phyloP scores from a whole-genome alignment of 257 asterid species.

The Lycium ferocissimum region DNA sequence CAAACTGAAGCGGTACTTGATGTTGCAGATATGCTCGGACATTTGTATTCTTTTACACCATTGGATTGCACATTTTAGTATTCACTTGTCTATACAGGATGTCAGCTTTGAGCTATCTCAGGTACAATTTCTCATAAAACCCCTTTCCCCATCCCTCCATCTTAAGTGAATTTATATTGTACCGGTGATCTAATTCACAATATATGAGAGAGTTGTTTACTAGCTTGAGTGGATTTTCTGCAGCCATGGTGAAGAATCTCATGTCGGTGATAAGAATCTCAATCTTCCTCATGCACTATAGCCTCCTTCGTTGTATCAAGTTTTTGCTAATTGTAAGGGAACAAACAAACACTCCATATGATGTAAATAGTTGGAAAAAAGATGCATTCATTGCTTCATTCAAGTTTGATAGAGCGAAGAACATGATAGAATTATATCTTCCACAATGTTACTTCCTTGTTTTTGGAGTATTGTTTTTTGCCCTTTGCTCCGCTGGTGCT shows the following conservation, averaged over 20 bases:
- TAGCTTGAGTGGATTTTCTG: conserved; percentile 33
- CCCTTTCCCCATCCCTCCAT: background rate
- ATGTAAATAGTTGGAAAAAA: conserved; percentile 19
- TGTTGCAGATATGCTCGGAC: conserved; percentile 84
- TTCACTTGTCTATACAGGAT: conserved; percentile 96
- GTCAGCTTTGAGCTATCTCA: conserved; percentile 94
- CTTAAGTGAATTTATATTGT: background rate
- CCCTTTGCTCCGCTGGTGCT: background rate
- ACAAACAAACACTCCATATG: background rate
- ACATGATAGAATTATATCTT: background rate
- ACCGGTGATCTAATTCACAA: background rate
- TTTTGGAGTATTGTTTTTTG: background rate
- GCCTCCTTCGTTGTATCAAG: conserved; percentile 23
- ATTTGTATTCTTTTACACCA: conserved; percentile 94
- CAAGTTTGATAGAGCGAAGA: conserved; percentile 22
- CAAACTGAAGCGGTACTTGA: conserved; percentile 11
- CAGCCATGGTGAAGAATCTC: conserved; percentile 72
- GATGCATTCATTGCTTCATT: background rate
- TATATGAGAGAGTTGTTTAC: conserved; percentile 30
- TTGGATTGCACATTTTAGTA: conserved; percentile 91
- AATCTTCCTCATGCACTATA: conserved; percentile 78
- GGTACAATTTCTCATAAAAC: conserved; percentile 44
- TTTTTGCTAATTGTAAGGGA: background rate
- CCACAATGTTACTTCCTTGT: background rate
- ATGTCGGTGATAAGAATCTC: conserved; percentile 64